Evolutionary conservation across 2,329 filamentous ascomycete genomes (phyloP), one percentile per base, ranked within the genome.

Genomic region (Botrytis hyacinthi): DNA sequence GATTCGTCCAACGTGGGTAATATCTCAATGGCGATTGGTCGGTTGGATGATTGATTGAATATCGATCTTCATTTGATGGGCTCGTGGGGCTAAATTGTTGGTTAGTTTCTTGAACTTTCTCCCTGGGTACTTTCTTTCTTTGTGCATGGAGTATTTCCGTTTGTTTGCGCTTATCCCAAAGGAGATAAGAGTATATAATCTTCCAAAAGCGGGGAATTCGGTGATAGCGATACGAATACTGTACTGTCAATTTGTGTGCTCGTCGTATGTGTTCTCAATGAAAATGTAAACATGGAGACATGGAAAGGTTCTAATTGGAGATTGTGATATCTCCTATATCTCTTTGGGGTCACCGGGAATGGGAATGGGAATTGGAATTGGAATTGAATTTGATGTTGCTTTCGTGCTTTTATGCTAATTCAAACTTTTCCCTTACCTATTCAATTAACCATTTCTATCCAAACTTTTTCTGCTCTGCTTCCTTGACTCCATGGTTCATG

Each of bases 1-100:
- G 35, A 68, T 68, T 68, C 26, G 66, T 57, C 26, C 22, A 68
- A 68, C 65, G 65, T 68, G 46, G 35, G 48, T 32, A 57, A 68
- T 57, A 26, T 20, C 29, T 42, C 10, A 57, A 22, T 2, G 1
- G 18, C 42, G 48, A 68, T 68, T 68, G 66, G 66, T 32, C 18
- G 35, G 3, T 16, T 22, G 7, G 8, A 4, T 35, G 9, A n/a
- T 37, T 7, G 48, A n/a, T n/a, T n/a, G 26, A 8, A 9, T 51
- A 10, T 66, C 14, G 42, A 48, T 8, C 5, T 46, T 46, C 62
- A 37, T 5, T 35, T 37, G 35, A 42, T 42, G 37, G 9, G 9
- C 37, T 40, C 37, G 37, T 40, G 37, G 37, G 60, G 60, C 37
- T 16, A n/a, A 18, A 57, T 18, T 57, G 14, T 57, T 29, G 26